These are phyloP conservation scores for Aspergillus cristatus DNA, from an alignment of 495 filamentous ascomycete genomes.

Conservation along the genomic window DNA sequence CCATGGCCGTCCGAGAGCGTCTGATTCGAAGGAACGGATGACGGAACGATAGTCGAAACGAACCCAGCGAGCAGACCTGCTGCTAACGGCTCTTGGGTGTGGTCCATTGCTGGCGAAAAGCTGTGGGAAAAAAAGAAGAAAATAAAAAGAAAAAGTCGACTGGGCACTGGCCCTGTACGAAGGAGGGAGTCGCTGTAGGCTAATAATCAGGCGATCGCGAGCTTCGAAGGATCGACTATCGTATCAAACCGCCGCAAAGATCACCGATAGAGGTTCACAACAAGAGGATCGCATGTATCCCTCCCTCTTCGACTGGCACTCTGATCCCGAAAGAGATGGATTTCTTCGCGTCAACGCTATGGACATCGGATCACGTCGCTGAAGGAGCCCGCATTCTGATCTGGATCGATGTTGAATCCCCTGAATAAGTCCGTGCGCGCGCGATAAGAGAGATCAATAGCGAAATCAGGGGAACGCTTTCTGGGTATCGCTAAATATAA, in stretches of 20 bases:
- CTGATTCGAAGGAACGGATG: slow-evolving; percentile 9
- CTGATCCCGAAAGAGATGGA: no score
- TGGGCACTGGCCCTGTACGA: no score
- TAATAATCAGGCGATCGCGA: no score
- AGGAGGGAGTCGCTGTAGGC: no score
- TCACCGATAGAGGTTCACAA: not conserved
- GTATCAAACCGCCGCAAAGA: no score
- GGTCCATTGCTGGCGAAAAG: slow-evolving; percentile 8
- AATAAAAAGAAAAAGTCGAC: no score
- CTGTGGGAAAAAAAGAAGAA: not conserved
- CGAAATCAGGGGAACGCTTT: no score
- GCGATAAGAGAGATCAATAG: no score
- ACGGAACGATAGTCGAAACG: slow-evolving; percentile 15
- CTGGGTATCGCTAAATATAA: no score
- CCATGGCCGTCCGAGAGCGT: slow-evolving; percentile 19
- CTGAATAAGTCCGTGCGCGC: not conserved
- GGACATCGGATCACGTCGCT: slow-evolving; percentile 11
- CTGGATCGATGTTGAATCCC: not conserved
- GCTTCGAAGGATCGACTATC: no score
- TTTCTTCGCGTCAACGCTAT: not conserved
- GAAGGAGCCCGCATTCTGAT: slow-evolving; percentile 11
- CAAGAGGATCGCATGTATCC: not conserved
- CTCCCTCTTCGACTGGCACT: slow-evolving; percentile 10
- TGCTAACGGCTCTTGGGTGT: slow-evolving; percentile 13
- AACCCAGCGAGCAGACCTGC: slow-evolving; percentile 23